These are phyloP conservation scores for Pseudozyma pruni DNA, from an alignment of 1,284 basidiomycete species.

Conservation along the genomic window DNA sequence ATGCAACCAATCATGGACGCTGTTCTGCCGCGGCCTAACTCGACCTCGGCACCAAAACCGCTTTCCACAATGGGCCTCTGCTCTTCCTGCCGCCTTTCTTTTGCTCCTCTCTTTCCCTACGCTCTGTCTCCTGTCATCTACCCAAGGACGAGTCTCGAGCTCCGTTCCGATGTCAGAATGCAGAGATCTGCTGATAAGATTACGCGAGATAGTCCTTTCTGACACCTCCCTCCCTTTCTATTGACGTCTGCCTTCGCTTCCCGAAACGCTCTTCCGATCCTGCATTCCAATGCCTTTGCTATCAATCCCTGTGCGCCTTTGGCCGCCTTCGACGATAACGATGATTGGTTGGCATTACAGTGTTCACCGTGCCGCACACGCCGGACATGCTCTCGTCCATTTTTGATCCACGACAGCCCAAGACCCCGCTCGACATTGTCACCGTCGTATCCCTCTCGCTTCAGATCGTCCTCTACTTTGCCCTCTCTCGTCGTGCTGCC, in stretches of 20 bases:
- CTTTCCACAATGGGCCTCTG: background rate
- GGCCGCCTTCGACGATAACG: background rate
- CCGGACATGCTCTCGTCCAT: conserved; percentile 92
- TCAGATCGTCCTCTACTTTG: conserved; percentile 82
- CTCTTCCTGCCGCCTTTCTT: background rate
- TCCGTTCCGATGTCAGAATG: conserved; percentile 4
- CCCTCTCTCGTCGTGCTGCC: conserved; percentile 70
- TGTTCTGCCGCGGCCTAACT: conserved; percentile 44
- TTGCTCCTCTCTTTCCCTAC: background rate
- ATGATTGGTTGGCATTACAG: conserved; percentile 65
- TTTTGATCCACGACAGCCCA: conserved; percentile 86
- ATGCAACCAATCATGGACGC: conserved; percentile 2
- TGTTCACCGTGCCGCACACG: conserved; percentile 93
- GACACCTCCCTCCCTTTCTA: conserved; percentile 7
- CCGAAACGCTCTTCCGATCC: conserved; percentile 6
- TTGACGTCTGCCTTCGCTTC: conserved; percentile 15
- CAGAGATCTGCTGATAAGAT: too few relatives aligned
- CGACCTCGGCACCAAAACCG: background rate
- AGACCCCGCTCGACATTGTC: conserved; percentile 89
- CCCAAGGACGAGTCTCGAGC: background rate
- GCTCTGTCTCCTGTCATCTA: background rate
- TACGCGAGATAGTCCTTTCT: background rate
- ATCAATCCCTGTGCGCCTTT: background rate
- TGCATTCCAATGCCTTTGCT: conserved; percentile 1
- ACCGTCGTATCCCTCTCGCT: conserved; percentile 81